Evolutionary conservation across 192 early-diverging fungal genomes (phyloP), one percentile per base, ranked within the genome.

Genomic region (Dissophora globulifera): DNA sequence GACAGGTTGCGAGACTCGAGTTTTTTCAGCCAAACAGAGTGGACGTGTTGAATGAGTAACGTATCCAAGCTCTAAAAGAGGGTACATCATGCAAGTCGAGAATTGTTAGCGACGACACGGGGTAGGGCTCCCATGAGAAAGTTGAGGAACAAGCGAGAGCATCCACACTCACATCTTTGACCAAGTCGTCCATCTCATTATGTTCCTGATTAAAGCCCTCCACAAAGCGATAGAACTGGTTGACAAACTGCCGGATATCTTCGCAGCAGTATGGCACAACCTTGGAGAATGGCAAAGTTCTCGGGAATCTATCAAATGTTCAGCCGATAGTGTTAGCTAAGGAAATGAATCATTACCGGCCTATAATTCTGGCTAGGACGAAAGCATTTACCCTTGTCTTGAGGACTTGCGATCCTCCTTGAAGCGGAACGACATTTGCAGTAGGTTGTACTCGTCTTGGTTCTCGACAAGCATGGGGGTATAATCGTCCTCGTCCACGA

Each of bases 111-210:
- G 22, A 33, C 19, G 10, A 10, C n/a, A n/a, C n/a, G n/a, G n/a
- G n/a, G n/a, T n/a, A n/a, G n/a, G n/a, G n/a, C n/a, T n/a, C n/a
- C n/a, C n/a, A n/a, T n/a, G n/a, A n/a, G n/a, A n/a, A n/a, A n/a
- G n/a, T n/a, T n/a, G n/a, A n/a, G n/a, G n/a, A n/a, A n/a, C n/a
- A 9, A 5, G 23, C 33, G 20, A 1, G 3, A 50, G 12, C n/a
- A 12, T 51, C 5, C 2, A 52, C 16, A 46, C 62, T 50, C 58
- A 90, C 90, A 74, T 92, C 89, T 67, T 90, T 93, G 50, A 93
- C 72, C 43, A 94, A 81, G 55, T 96, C 94, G 64, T 95, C 94
- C 89, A 96, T 94, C 55, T 93, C 92, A 75, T 88, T 89, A 58
- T 91, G 86, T 47, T 90, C 88, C 72, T 93, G 91, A 22, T 88